Evolutionary conservation across 2,329 filamentous ascomycete species (phyloP).

Genomic region (Cercospora sojina): DNA sequence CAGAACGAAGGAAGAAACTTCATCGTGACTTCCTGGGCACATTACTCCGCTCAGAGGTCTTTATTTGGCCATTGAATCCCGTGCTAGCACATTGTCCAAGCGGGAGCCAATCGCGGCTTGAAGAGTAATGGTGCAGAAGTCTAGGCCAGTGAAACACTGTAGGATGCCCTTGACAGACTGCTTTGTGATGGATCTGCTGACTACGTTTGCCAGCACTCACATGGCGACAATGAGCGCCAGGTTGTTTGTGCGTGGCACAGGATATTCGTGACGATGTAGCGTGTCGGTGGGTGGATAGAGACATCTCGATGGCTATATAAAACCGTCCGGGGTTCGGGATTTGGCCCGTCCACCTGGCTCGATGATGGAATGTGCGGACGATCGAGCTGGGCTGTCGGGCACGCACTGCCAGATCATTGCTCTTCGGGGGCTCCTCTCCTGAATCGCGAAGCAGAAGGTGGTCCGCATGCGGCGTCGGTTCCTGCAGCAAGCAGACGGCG

Average conservation of each 20-base stretch:
- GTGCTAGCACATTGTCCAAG: not conserved
- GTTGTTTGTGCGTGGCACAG: not conserved
- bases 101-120: not conserved
- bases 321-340: not conserved
- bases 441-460: not conserved
- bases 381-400: not conserved
- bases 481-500: slow-evolving; percentile 3
- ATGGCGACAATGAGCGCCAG: not conserved
- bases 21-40: not conserved
- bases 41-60: not conserved
- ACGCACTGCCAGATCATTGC: not conserved
- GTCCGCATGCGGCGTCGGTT: not conserved
- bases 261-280: not conserved
- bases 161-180: not conserved
- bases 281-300: not conserved
- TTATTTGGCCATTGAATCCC: not conserved
- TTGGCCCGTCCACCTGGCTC: not conserved
- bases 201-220: not conserved
- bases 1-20: not conserved
- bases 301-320: not conserved
- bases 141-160: not conserved
- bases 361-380: not conserved
- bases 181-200: not conserved
- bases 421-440: not conserved
- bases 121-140: not conserved